A percentile compares a stretch with the other conserved stretches of the same genome.
Conservation (phyloP, 306 rosid genomes). For the Senna siamea region DNA sequence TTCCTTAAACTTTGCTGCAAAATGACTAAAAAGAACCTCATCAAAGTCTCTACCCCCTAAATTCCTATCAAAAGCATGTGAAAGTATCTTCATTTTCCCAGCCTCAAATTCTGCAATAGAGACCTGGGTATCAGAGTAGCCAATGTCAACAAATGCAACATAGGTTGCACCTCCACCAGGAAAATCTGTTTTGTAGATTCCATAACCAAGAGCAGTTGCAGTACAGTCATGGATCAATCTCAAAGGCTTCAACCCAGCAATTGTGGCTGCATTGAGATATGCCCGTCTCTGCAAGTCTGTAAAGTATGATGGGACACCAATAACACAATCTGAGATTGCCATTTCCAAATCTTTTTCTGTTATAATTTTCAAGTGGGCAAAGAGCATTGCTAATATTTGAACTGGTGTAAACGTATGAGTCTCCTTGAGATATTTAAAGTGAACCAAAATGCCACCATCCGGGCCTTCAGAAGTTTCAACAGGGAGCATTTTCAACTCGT, state of each 20-base stretch:
- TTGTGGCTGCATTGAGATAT: slow-evolving; percentile 79
- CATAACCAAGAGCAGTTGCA: slow-evolving; percentile 97
- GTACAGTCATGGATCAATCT: slow-evolving; percentile 94
- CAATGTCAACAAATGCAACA: slow-evolving; percentile 90
- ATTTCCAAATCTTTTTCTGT: slow-evolving; percentile 68
- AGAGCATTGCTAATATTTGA: slow-evolving; percentile 89
- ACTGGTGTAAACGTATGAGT: slow-evolving; percentile 72
- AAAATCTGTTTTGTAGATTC: slow-evolving; percentile 81
- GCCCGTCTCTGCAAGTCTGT: slow-evolving; percentile 84
- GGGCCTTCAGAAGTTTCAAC: slow-evolving; percentile 70
- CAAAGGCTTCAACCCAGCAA: slow-evolving; percentile 86
- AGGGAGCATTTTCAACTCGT: slow-evolving; percentile 69
- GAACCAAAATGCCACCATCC: slow-evolving; percentile 84
- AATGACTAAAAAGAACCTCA: slow-evolving; percentile 82
- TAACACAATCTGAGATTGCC: slow-evolving; percentile 79
- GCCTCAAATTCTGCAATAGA: slow-evolving; percentile 71
- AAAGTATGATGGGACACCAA: slow-evolving; percentile 88
- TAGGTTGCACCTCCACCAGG: slow-evolving; percentile 45
- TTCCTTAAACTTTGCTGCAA: slow-evolving; percentile 75
- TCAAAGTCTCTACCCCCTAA: slow-evolving; percentile 97
- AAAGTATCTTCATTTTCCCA: slow-evolving; percentile 78
- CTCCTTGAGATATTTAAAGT: slow-evolving; percentile 61
- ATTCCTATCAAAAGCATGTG: slow-evolving; percentile 77
- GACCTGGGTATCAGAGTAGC: slow-evolving; percentile 95
- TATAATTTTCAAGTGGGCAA: slow-evolving; percentile 79